Percentiles rank a stretch among this genome's conserved stretches.
phyloP scores from a whole-genome alignment of 2,329 filamentous ascomycete species.

The Aspergillus sp. region DNA sequence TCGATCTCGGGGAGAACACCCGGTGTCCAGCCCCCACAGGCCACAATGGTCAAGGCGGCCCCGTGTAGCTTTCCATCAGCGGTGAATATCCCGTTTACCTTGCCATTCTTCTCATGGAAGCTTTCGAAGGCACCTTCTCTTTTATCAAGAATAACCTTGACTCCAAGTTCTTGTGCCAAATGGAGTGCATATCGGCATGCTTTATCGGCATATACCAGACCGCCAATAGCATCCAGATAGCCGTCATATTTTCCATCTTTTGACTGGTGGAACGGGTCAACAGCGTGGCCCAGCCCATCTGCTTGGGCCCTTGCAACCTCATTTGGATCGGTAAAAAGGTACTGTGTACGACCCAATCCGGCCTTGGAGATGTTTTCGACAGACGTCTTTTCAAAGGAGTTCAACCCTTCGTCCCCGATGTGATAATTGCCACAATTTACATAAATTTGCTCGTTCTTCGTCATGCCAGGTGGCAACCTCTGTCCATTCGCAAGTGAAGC shows the following conservation, averaged over 20 bases:
- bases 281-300: constrained; percentile 23
- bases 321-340: constrained; percentile 23
- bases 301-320: constrained; percentile 23
- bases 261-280: constrained; percentile 35
- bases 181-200: constrained; percentile 44
- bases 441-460: constrained; percentile 31
- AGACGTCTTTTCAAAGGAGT: constrained; percentile 32
- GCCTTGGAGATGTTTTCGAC: constrained; percentile 32
- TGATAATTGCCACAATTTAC: constrained; percentile 32
- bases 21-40: constrained; percentile 44
- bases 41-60: constrained; percentile 34
- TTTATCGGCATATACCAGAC: constrained; percentile 43
- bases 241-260: constrained; percentile 27
- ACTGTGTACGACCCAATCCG: constrained; percentile 31
- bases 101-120: background rate
- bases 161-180: constrained; percentile 38
- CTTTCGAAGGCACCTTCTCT: constrained; percentile 9
- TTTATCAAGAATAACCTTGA: constrained; percentile 38
- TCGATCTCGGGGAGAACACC: constrained; percentile 37
- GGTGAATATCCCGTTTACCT: constrained; percentile 36
- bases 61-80: constrained; percentile 29
- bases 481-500: constrained; percentile 12
- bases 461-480: constrained; percentile 35
- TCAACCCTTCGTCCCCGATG: constrained; percentile 5
- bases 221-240: constrained; percentile 45